phyloP scores from a whole-genome alignment of 2,329 filamentous ascomycete genomes.

The Neonectria faginata region DNA sequence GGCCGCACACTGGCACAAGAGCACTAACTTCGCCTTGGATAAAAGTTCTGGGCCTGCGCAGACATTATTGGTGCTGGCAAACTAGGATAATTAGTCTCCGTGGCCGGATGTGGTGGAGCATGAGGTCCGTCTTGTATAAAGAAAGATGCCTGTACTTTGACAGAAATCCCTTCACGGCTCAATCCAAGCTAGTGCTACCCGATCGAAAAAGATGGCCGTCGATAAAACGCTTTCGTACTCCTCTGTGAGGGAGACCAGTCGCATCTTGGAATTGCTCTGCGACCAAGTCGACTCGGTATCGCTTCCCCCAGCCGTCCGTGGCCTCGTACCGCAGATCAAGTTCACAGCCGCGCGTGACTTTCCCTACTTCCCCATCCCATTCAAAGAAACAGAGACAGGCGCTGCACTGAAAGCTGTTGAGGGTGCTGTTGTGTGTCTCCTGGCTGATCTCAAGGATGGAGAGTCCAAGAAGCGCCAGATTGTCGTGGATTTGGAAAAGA shows the following conservation, averaged over 20 bases:
- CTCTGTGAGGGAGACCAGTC: conserved; percentile 35
- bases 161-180: conserved; percentile 7
- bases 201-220: conserved; percentile 20
- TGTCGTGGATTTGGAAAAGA: conserved; percentile 53
- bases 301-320: conserved; percentile 46
- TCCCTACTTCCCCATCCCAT: conserved; percentile 60
- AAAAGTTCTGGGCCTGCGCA: conserved; percentile 10
- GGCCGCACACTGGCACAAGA: not conserved
- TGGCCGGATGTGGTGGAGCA: conserved; percentile 20
- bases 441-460: conserved; percentile 46
- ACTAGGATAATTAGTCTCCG: not conserved
- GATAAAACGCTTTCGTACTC: conserved; percentile 34
- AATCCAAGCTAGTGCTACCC: conserved; percentile 12
- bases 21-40: not conserved
- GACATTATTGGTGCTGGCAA: conserved; percentile 11
- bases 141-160: conserved; percentile 16
- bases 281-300: conserved; percentile 45
- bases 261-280: conserved; percentile 38
- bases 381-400: conserved; percentile 59
- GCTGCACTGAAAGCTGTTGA: conserved; percentile 60
- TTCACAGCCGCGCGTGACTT: conserved; percentile 51
- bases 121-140: conserved; percentile 23
- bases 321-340: conserved; percentile 42
- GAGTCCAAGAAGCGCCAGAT: conserved; percentile 36
- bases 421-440: conserved; percentile 47